Percentiles rank a stretch among this genome's conserved stretches.
Conservation (phyloP, 768 basidiomycete species). For the Neoboletus subvelutipes region DNA sequence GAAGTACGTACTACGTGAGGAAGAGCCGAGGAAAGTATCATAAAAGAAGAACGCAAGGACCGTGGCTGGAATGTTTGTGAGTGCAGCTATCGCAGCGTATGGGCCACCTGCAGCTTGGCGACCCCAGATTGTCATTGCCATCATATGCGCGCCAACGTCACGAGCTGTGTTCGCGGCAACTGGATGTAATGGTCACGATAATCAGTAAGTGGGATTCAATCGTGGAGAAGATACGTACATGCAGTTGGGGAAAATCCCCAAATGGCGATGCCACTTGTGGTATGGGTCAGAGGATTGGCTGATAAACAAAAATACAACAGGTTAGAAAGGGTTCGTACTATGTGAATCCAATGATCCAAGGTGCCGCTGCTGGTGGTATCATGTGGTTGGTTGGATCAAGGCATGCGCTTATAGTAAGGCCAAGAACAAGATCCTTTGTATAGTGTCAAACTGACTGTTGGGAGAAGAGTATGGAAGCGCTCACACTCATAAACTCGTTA, state of each 20-base stretch:
- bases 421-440: constrained; percentile 19
- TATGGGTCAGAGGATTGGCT: background rate
- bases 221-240: constrained; percentile 31
- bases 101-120: constrained; percentile 46
- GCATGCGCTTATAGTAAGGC: constrained; percentile 23
- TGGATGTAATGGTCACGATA: constrained; percentile 17
- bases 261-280: constrained; percentile 48
- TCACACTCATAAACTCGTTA: constrained; percentile 41
- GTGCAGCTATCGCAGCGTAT: constrained; percentile 62
- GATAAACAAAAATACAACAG: background rate
- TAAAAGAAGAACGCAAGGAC: constrained; percentile 53
- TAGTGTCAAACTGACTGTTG: background rate
- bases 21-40: constrained; percentile 57
- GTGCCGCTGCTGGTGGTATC: constrained; percentile 51
- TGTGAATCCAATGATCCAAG: constrained; percentile 54
- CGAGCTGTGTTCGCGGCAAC: constrained; percentile 67
- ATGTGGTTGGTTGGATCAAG: constrained; percentile 56
- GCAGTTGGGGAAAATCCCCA: constrained; percentile 60
- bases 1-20: constrained; percentile 49
- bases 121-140: constrained; percentile 63
- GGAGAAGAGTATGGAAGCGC: background rate
- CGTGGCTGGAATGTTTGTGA: constrained; percentile 66
- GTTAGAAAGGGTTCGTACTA: constrained; percentile 45
- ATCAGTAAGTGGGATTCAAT: background rate
- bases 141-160: constrained; percentile 62